A percentile compares a stretch with the other conserved stretches of the same genome.
Conservation (phyloP, 352 stramenopile species). For the Phytopythium oedochilum region DNA sequence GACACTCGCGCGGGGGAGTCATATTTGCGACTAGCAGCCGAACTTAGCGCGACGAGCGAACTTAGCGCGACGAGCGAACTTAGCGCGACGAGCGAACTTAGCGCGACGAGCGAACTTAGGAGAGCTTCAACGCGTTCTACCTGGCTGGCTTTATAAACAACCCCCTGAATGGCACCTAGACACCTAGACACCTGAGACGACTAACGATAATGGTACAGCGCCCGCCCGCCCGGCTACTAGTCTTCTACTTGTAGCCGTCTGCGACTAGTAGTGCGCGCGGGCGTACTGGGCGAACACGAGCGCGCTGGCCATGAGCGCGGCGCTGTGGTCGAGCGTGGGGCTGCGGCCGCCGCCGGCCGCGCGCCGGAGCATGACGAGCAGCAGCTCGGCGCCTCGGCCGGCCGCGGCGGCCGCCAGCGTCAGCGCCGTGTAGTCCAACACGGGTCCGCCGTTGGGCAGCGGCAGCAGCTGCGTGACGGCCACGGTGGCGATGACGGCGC, state of each 20-base stretch:
- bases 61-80: no score
- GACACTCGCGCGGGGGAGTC: no score
- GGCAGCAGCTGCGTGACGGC: not conserved
- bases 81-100: not conserved
- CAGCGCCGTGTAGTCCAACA: not conserved
- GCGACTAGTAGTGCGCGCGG: not conserved
- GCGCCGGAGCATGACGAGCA: not conserved
- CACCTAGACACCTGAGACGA: no score
- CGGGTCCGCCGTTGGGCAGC: not conserved
- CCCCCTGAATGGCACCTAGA: no score
- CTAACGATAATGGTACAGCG: not conserved
- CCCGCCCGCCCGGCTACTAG: no score
- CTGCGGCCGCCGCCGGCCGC: not conserved
- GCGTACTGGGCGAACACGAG: slow-evolving; percentile 4
- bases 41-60: no score
- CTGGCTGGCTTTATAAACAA: no score
- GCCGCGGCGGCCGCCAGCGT: not conserved
- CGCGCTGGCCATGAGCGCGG: not conserved
- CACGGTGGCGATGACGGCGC: not conserved
- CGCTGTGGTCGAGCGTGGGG: not conserved
- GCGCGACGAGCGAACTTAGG: not conserved
- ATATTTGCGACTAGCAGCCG: no score
- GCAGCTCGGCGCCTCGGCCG: not conserved
- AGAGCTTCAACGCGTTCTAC: no score
- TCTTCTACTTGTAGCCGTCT: no score